These are phyloP conservation scores for Podila clonocystis DNA, from an alignment of 192 early-diverging fungal species.

Conservation along the genomic window DNA sequence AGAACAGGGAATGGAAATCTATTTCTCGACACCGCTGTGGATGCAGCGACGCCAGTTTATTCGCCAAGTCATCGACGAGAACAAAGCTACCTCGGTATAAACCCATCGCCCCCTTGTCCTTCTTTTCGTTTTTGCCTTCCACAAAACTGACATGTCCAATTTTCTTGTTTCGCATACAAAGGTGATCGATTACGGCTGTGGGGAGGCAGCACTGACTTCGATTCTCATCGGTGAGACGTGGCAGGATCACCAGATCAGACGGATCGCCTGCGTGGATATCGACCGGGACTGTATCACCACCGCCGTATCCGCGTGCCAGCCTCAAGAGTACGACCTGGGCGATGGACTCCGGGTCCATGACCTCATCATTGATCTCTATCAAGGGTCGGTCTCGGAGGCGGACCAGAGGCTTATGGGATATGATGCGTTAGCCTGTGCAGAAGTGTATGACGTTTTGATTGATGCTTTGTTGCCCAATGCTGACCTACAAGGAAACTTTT, in stretches of 20 bases:
- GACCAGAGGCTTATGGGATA: slow-evolving; percentile 64
- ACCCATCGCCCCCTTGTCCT: neutral
- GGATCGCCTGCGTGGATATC: slow-evolving; percentile 81
- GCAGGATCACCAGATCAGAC: slow-evolving; percentile 64
- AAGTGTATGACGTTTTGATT: slow-evolving; percentile 62
- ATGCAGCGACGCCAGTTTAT: slow-evolving; percentile 80
- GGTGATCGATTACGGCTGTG: slow-evolving; percentile 92
- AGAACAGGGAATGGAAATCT: neutral
- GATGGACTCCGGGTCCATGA: slow-evolving; percentile 66
- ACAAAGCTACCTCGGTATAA: slow-evolving; percentile 60
- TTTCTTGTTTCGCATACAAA: slow-evolving; percentile 10
- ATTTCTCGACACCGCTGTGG: slow-evolving; percentile 79
- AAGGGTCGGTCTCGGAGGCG: slow-evolving; percentile 62
- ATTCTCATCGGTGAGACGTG: slow-evolving; percentile 63
- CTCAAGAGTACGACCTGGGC: slow-evolving; percentile 64
- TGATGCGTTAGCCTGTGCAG: slow-evolving; percentile 82
- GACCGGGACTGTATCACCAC: slow-evolving; percentile 46
- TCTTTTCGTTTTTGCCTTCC: neutral
- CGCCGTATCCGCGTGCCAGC: slow-evolving; percentile 64
- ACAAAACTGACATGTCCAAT: neutral
- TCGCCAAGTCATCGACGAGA: slow-evolving; percentile 56
- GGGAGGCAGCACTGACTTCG: slow-evolving; percentile 78
- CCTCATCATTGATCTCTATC: slow-evolving; percentile 71
- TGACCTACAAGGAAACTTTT: neutral
- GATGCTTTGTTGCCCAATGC: neutral